Conservation (phyloP, 2,329 filamentous ascomycete genomes). For the Microdochium trichocladiopsis region DNA sequence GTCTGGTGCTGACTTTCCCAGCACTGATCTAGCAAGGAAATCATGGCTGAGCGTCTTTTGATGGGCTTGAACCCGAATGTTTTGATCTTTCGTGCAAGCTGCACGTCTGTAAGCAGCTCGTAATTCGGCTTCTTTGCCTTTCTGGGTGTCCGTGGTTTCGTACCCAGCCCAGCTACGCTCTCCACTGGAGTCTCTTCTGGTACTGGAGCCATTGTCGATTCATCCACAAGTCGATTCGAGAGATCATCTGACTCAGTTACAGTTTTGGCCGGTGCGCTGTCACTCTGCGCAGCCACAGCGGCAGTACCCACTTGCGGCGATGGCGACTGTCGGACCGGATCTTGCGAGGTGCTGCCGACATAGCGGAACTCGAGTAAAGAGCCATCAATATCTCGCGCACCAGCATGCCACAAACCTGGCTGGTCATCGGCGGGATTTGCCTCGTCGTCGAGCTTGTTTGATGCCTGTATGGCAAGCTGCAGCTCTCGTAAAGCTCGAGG, state of each 20-base stretch:
- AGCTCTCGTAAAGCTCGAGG: constrained; percentile 57
- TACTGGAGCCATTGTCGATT: neutral
- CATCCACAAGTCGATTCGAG: neutral
- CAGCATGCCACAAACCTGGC: constrained; percentile 60
- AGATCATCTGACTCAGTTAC: neutral
- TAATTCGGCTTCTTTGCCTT: constrained; percentile 43
- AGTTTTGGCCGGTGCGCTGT: no score
- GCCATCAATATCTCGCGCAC: constrained; percentile 59
- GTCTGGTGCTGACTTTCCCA: constrained; percentile 52
- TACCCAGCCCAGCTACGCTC: neutral
- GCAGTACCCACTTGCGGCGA: neutral
- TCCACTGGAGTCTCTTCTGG: neutral
- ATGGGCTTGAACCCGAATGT: constrained; percentile 68
- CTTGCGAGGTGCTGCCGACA: neutral
- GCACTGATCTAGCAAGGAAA: constrained; percentile 61
- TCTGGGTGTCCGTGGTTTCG: neutral
- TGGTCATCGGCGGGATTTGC: constrained; percentile 25
- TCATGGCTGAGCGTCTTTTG: constrained; percentile 61
- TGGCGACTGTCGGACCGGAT: neutral
- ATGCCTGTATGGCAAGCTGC: constrained; percentile 53
- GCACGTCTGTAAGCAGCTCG: constrained; percentile 51
- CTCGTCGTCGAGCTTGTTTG: constrained; percentile 35
- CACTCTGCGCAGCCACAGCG: no score
- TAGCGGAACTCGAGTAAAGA: constrained; percentile 31
- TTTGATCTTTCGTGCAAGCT: constrained; percentile 54